Conservation (phyloP, 2,329 filamentous ascomycete species). For the Microascus cirrosus region DNA sequence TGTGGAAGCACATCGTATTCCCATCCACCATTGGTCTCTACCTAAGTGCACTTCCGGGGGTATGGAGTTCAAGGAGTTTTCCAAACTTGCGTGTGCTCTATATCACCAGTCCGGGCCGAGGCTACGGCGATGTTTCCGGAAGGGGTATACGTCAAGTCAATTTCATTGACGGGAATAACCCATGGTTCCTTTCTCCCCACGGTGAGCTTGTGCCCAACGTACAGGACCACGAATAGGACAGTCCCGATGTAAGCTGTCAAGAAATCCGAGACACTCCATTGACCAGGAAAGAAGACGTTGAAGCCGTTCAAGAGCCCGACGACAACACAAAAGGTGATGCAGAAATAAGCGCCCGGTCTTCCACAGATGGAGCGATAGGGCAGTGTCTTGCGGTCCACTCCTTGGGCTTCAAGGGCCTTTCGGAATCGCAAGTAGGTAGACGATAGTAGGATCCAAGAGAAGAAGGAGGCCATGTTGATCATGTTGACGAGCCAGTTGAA, state of each 20-base stretch:
- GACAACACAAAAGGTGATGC: slow-evolving; percentile 1
- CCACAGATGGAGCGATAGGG: background rate
- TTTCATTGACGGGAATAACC: slow-evolving; percentile 32
- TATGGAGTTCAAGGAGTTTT: background rate
- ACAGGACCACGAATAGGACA: slow-evolving; percentile 6
- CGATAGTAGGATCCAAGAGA: slow-evolving; percentile 8
- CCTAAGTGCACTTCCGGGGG: background rate
- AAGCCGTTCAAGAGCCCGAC: slow-evolving; percentile 53
- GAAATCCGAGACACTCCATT: slow-evolving; percentile 9
- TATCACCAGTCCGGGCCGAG: background rate
- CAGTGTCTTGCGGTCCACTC: background rate
- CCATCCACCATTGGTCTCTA: background rate
- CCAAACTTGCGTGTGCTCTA: background rate
- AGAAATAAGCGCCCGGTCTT: slow-evolving; percentile 5
- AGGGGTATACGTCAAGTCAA: slow-evolving; percentile 29
- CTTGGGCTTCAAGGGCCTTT: background rate
- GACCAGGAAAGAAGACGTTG: slow-evolving; percentile 10
- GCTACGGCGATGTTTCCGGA: background rate
- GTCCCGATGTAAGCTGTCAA: slow-evolving; percentile 10
- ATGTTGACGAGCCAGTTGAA: slow-evolving; percentile 43
- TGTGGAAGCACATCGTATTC: background rate
- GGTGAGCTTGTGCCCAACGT: slow-evolving; percentile 21
- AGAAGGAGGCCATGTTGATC: slow-evolving; percentile 8
- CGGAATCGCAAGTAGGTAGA: slow-evolving; percentile 5
- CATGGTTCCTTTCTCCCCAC: slow-evolving; percentile 30